Conservation (phyloP, 2,329 filamentous ascomycete species). For the Fonsecaea pedrosoi region DNA sequence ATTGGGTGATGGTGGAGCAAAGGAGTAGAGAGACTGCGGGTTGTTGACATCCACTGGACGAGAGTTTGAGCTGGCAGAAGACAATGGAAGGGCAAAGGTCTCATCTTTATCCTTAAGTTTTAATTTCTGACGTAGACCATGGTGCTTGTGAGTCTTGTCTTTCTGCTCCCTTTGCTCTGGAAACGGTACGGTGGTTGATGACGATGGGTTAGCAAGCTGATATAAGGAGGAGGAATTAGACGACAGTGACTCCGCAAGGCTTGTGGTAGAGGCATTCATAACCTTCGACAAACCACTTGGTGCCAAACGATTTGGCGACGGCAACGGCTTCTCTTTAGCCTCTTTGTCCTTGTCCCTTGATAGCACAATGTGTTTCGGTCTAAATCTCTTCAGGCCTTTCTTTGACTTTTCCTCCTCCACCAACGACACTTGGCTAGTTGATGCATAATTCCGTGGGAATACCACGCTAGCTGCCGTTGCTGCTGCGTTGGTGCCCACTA, state of each 20-base stretch:
- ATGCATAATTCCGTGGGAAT: conserved; percentile 61
- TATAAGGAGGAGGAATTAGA: conserved; percentile 66
- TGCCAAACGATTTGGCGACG: conserved; percentile 65
- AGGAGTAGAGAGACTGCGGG: conserved; percentile 69
- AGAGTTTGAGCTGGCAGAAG: conserved; percentile 70
- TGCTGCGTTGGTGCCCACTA: conserved; percentile 62
- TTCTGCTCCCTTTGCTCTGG: conserved; percentile 43
- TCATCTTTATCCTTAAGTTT: conserved; percentile 69
- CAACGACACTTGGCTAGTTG: conserved; percentile 41
- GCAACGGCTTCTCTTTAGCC: conserved; percentile 58
- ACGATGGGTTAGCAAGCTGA: conserved; percentile 66
- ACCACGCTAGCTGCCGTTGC: conserved; percentile 68
- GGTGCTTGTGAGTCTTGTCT: conserved; percentile 62
- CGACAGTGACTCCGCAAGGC: conserved; percentile 60
- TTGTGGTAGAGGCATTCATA: conserved; percentile 67
- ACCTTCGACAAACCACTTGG: conserved; percentile 60
- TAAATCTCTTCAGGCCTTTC: conserved; percentile 71
- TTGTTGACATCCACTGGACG: conserved; percentile 68
- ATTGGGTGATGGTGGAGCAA: conserved; percentile 68
- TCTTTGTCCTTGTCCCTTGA: conserved; percentile 63
- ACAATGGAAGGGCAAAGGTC: conserved; percentile 63
- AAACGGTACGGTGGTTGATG: conserved; percentile 57
- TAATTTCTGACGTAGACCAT: conserved; percentile 69
- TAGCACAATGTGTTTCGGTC: conserved; percentile 69
- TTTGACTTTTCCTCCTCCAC: conserved; percentile 54